Evolutionary conservation across 441 rosid species (phyloP), one percentile per base, ranked within the genome.

Genomic region (Adansonia rubrostipa): DNA sequence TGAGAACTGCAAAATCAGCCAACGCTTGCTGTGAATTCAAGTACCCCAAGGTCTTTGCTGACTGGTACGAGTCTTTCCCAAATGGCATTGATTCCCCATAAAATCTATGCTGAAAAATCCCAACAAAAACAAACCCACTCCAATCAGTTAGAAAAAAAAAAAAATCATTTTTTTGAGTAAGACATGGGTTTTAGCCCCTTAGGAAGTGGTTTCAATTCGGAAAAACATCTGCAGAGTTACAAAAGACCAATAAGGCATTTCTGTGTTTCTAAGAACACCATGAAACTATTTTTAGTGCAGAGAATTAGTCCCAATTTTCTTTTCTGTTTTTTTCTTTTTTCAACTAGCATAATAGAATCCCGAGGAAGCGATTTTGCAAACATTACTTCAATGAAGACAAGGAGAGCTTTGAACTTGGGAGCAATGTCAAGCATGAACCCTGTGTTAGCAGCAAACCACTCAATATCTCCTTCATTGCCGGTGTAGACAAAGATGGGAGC

Each of bases 401-500:
- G 33, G 33, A 28, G 33, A 28, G 33, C 33, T 28, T 28, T 28
- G 33, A 28, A 28, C 33, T 28, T 28, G 33, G 33, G 33, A 28
- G 33, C 33, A 28, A 28, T 28, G 33, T 28, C 33, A 28, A 28
- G 33, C 33, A 28, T 28, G 33, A 28, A 28, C 33, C 33, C 33
- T 28, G 33, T 28, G 33, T 92, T 92, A 58, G 89, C 81, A 78
- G 97, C 95, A 85, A 92, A 90, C 95, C 95, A 92, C 56, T 92
- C 95, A 56, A 92, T 88, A 83, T 91, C 87, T 67, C 95, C 97
- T 87, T 92, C 95, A 81, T 92, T 92, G 10, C 92, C 93, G 15
- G 93, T 91, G 86, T 91, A 92, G 45, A 90, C 95, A 33, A 91
- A 92, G 83, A 92, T 84, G 1, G 93, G 95, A n/a, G 85, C 90